Base-by-base conservation (phyloP, 768 basidiomycete species). In the Dioszegia hungarica region DNA sequence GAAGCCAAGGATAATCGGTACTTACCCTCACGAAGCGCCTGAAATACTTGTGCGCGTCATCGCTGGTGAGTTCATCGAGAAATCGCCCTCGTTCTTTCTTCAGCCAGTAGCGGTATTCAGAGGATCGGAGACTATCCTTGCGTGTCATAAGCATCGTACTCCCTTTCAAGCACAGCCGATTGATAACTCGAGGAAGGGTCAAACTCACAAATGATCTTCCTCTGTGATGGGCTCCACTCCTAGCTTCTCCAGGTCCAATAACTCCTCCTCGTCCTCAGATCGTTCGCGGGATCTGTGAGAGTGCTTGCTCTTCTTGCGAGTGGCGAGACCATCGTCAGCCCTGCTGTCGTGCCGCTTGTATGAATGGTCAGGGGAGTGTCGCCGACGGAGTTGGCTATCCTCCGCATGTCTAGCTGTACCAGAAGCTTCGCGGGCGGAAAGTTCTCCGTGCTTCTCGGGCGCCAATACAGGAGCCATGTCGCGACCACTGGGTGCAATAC, bases 61-160 rank as follows among this genome's bases (percentile, higher is more conserved):
- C 89, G 25, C 89, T 84, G 17, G 85, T 85, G 54, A 95, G 79
- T 57, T 90, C 86, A 66, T 90, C 87, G 66, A 94, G 86, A 71
- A 91, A 91, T 89, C 83, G 84, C 48, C 77, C 79, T 64, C 83
- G 82, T 68, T 82, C 81, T 22, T 89, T 86, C 75, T 86, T 89
- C 56, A 95, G 79, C 90, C 92, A 97, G 24, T 83, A 74, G 62
- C 86, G 82, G 70, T 93, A 94, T 70, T 95, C 92, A 54, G 84
- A 83, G 50, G 84, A 88, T 77, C 89, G 92, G 67, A 86, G 80
- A 77, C 72, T 75, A 45, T 14, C 24, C 55, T 49, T 43, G 11
- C 14, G 39, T 44, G 38, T 36, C 33, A 45, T 40, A 33, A 50
- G 44, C 15, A 29, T 37, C 31, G 31, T 14, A 14, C 31, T n/a